A percentile compares a stretch with the other conserved stretches of the same genome.
Conservation (phyloP, 1,139 yeast genomes). For the Saccharomyces hybrid region DNA sequence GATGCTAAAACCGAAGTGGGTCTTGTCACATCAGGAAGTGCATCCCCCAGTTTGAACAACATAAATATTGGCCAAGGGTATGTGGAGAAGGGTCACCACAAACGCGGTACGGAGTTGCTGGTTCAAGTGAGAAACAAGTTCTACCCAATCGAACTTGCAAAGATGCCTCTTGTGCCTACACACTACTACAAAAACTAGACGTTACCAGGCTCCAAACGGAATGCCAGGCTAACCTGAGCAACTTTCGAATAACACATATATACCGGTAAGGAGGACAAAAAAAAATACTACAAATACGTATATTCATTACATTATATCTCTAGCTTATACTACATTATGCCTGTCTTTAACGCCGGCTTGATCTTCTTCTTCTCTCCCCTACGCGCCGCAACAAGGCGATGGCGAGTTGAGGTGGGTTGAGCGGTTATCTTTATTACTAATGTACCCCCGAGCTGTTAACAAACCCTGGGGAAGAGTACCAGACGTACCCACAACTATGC, state of each 20-base stretch:
- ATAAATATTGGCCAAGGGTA: constrained; percentile 86
- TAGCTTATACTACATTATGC: background rate
- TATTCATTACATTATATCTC: background rate
- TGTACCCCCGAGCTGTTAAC: background rate
- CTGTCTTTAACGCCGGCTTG: background rate
- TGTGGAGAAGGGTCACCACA: constrained; percentile 60
- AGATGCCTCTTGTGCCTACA: constrained; percentile 77
- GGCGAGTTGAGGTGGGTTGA: background rate
- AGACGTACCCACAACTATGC: background rate
- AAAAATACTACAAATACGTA: background rate
- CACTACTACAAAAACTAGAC: constrained; percentile 47
- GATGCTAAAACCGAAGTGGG: constrained; percentile 56
- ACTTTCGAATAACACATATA: background rate
- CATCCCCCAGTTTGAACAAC: constrained; percentile 71
- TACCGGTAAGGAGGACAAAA: no score
- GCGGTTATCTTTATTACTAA: background rate
- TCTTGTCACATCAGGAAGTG: constrained; percentile 77
- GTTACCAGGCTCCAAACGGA: background rate
- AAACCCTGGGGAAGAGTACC: background rate
- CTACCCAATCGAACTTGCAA: constrained; percentile 65
- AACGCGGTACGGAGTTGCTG: constrained; percentile 66
- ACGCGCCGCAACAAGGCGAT: background rate
- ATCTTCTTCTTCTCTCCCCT: background rate
- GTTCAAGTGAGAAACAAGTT: constrained; percentile 79
- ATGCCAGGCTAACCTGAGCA: background rate